These are phyloP conservation scores for Chaetoceros muelleri DNA, from an alignment of 108 stramenopile genomes.

Conservation along the genomic window DNA sequence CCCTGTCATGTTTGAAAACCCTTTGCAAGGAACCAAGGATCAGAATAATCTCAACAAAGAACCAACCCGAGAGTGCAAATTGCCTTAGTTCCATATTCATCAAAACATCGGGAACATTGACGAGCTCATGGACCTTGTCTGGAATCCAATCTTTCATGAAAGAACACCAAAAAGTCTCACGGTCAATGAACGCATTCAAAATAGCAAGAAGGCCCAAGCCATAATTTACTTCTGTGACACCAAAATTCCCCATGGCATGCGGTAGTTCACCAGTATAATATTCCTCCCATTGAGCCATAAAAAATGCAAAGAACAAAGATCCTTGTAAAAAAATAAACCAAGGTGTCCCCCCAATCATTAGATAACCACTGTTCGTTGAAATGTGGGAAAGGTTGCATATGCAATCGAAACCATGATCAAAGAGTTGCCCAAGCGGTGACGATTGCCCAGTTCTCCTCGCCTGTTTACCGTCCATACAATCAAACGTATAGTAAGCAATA, in stretches of 20 bases:
- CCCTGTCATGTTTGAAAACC: conserved; percentile 16
- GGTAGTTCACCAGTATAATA: conserved; percentile 82
- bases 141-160: conserved; percentile 21
- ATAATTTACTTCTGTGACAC: conserved; percentile 81
- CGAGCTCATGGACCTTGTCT: background rate
- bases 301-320: conserved; percentile 75
- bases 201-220: conserved; percentile 20
- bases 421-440: conserved; percentile 84
- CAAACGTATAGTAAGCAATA: conserved; percentile 59
- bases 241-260: conserved; percentile 52
- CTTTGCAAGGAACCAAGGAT: conserved; percentile 31
- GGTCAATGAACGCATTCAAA: conserved; percentile 27
- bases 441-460: conserved; percentile 60
- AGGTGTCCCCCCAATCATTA: conserved; percentile 32
- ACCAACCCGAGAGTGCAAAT: conserved; percentile 24
- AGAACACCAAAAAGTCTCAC: conserved; percentile 23
- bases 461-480: conserved; percentile 88
- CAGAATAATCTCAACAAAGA: conserved; percentile 19
- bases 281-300: conserved; percentile 94
- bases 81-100: conserved; percentile 31
- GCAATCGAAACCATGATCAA: conserved; percentile 96
- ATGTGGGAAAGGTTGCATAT: conserved; percentile 66
- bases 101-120: conserved; percentile 15
- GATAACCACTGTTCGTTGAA: conserved; percentile 30
- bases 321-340: conserved; percentile 48